Evolutionary conservation across 768 basidiomycete genomes (phyloP).

Genomic region (Goffeauzyma gilvescens): DNA sequence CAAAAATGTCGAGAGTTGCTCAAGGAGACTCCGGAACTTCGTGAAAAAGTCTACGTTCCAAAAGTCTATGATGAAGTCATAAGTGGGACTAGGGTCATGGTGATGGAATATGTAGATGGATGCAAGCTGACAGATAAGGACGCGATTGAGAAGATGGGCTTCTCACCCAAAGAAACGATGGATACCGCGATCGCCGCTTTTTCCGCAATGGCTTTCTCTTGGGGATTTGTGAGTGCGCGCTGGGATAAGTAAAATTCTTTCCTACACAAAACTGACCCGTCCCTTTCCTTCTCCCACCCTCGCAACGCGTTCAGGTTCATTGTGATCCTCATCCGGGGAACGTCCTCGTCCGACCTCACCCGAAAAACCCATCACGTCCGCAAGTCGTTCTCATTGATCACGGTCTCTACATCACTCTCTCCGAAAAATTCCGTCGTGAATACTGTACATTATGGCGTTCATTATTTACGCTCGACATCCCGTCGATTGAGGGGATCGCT

Average conservation of each 20-base stretch:
- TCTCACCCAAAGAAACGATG: slow-evolving; percentile 42
- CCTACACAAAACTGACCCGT: too few relatives aligned
- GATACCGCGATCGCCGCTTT: slow-evolving; percentile 71
- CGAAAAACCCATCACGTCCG: slow-evolving; percentile 37
- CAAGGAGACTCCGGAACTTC: slow-evolving; percentile 49
- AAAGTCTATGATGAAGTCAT: slow-evolving; percentile 25
- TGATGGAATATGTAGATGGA: slow-evolving; percentile 32
- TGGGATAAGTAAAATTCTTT: too few relatives aligned
- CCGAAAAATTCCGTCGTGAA: slow-evolving; percentile 48
- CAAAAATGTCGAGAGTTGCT: slow-evolving; percentile 49
- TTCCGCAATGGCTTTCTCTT: slow-evolving; percentile 67
- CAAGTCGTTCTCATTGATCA: slow-evolving; percentile 64
- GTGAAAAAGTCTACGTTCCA: slow-evolving; percentile 59
- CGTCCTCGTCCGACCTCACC: slow-evolving; percentile 47
- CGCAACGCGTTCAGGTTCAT: slow-evolving; percentile 21
- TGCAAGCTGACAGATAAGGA: slow-evolving; percentile 33
- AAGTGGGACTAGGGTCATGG: slow-evolving; percentile 47
- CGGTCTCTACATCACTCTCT: slow-evolving; percentile 62
- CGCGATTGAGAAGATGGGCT: slow-evolving; percentile 25
- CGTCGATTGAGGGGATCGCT: slow-evolving; percentile 29
- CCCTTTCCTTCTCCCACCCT: neutral
- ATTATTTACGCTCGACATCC: slow-evolving; percentile 31
- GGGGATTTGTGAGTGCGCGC: slow-evolving; percentile 56
- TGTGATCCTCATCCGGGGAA: slow-evolving; percentile 45
- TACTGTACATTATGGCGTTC: slow-evolving; percentile 57